Percentiles rank a stretch among this genome's conserved stretches.
Conservation (phyloP, 2,329 filamentous ascomycete species). For the Akanthomyces uredinophilus region DNA sequence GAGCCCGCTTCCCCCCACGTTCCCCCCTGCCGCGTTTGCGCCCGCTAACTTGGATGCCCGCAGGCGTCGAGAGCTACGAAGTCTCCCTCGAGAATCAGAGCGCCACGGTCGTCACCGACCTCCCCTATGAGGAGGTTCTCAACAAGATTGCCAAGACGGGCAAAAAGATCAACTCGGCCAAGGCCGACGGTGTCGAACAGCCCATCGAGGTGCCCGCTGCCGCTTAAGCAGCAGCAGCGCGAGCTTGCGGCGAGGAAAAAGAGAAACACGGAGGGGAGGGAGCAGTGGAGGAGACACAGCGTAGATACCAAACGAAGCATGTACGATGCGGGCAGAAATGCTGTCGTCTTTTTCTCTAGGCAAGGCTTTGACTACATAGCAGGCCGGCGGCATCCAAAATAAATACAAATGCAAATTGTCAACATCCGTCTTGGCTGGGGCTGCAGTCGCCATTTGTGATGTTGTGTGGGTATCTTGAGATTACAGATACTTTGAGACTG, state of each 20-base stretch:
- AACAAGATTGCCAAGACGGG: constrained; percentile 91
- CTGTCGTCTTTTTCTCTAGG: background rate
- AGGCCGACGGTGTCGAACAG: constrained; percentile 60
- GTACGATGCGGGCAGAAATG: background rate
- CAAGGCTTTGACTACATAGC: background rate
- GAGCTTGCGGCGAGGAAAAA: background rate
- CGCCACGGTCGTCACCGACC: constrained; percentile 66
- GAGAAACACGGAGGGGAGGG: background rate
- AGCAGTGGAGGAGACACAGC: background rate
- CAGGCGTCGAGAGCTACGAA: constrained; percentile 81
- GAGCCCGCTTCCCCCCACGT: too few species aligned
- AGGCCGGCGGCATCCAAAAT: background rate
- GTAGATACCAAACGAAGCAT: background rate
- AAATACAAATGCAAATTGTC: too few species aligned
- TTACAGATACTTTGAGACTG: too few species aligned
- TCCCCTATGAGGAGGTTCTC: constrained; percentile 76
- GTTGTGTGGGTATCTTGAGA: background rate
- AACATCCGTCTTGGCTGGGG: background rate
- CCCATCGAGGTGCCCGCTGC: constrained; percentile 43
- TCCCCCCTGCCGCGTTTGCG: background rate
- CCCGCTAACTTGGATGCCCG: constrained; percentile 13
- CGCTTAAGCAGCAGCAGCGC: constrained; percentile 18
- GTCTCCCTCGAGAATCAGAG: constrained; percentile 84
- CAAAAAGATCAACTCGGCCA: constrained; percentile 78
- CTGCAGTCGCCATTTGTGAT: background rate